Base-by-base conservation (phyloP, 345 rosid genomes). In the Moringa oleifera region DNA sequence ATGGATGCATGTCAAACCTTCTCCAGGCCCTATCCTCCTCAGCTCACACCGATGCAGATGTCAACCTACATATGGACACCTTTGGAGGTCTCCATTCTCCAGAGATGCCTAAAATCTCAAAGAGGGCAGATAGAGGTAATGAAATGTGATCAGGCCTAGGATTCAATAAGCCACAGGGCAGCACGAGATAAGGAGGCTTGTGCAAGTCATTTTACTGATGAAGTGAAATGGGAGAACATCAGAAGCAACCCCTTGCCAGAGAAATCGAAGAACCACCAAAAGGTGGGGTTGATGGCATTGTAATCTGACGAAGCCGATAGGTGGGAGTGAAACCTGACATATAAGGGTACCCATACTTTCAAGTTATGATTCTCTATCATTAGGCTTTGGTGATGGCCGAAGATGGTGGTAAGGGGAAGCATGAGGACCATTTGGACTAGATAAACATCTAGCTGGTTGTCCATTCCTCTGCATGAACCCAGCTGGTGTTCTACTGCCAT, bases 381-480 rank as follows among this genome's bases (percentile, higher is more conserved):
- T 83, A 25, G 90, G 82, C 60, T 84, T 89, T 46, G 96, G 93
- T 69, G 91, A 89, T 22, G 61, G 82, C 0, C 64, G 83, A 15
- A 72, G 77, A 72, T 78, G 72, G 28, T 76, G 75, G 72, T 77
- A 81, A 20, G 96, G 96, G 8, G 96, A 83, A 25, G 77, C 82
- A 58, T 72, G 83, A 41, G 73, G 77, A 47, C 76, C 73, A 57
- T 83, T 83, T 23, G 81, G 57, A 54, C 73, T 81, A 20, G 92
- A 88, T 55, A 89, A 77, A 73, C 86, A 84, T 77, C 91, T 83
- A 62, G 79, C 18, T 45, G 87, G 68, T n/a, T 83, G 87, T 53
- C 96, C 96, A 25, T 89, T 89, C 79, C 93, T 83, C 20, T 81
- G 71, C 16, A 83, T 58, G 60, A 83, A 86, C 69, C 87, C 96